Percentiles rank a stretch among this genome's conserved stretches.
These are phyloP conservation scores for Trichosporon sp. DNA, from an alignment of 1,284 basidiomycete species.

Conservation along the genomic window DNA sequence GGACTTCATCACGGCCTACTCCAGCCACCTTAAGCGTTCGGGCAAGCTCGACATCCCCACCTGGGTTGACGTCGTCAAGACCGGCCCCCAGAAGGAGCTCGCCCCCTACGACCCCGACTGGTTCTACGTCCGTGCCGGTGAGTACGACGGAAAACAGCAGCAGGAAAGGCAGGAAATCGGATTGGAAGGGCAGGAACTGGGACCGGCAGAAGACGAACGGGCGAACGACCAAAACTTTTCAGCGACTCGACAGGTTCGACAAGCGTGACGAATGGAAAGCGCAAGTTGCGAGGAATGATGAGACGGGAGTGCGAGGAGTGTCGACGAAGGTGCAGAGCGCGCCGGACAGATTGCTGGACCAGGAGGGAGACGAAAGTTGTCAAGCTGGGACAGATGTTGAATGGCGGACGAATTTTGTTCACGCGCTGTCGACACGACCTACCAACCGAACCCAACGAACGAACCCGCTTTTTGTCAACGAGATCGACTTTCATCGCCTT, in stretches of 20 bases:
- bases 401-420: neutral
- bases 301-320: neutral
- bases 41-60: conserved; percentile 88
- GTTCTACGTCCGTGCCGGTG: conserved; percentile 98
- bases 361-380: neutral
- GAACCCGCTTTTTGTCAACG: neutral
- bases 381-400: neutral
- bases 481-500: neutral
- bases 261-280: neutral
- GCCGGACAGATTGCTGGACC: neutral
- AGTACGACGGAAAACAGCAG: conserved; percentile 19
- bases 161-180: neutral
- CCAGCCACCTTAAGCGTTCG: conserved; percentile 72
- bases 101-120: conserved; percentile 99
- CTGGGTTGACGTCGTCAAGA: conserved; percentile 99
- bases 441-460: neutral
- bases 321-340: too few relatives aligned
- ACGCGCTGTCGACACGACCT: neutral
- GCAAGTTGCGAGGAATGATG: neutral
- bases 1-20: conserved; percentile 78
- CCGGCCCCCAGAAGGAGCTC: conserved; percentile 95
- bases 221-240: neutral
- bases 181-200: neutral
- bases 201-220: neutral
- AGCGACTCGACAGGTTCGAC: neutral